Evolutionary conservation across 768 basidiomycete species (phyloP).

Genomic region (Tulasnella sp.): DNA sequence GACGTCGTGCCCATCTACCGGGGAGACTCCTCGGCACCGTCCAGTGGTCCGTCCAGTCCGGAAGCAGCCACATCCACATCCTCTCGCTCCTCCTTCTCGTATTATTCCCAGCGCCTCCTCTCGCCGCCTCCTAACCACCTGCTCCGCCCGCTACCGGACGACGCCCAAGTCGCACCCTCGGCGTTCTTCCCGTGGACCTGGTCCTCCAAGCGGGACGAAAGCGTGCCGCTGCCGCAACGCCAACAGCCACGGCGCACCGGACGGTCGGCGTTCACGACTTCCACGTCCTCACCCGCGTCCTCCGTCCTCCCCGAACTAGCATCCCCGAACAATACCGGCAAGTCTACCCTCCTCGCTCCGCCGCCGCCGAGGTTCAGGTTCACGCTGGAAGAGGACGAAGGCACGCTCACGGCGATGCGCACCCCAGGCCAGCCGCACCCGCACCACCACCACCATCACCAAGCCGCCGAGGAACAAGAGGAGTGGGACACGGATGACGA

Average conservation of each 20-base stretch:
- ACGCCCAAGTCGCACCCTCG: not conserved
- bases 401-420: not conserved
- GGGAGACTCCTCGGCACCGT: not conserved
- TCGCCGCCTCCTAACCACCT: not conserved
- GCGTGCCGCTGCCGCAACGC: not conserved
- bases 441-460: not conserved
- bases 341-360: not conserved
- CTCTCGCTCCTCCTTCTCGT: not conserved
- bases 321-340: not conserved
- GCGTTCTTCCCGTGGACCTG: not conserved
- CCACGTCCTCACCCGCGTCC: not conserved
- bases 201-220: not conserved
- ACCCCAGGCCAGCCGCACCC: not conserved
- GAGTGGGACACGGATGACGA: not conserved
- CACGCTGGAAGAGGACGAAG: not conserved
- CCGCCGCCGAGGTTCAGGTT: not conserved
- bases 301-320: not conserved
- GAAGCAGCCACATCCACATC: not conserved
- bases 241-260: not conserved
- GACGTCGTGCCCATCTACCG: constrained; percentile 1
- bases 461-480: not conserved
- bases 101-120: not conserved
- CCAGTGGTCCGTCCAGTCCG: not conserved
- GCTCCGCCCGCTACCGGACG: not conserved
- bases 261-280: not conserved